These are phyloP conservation scores for Diaporthe nobilis DNA, from an alignment of 2,329 filamentous ascomycete species.

Conservation along the genomic window DNA sequence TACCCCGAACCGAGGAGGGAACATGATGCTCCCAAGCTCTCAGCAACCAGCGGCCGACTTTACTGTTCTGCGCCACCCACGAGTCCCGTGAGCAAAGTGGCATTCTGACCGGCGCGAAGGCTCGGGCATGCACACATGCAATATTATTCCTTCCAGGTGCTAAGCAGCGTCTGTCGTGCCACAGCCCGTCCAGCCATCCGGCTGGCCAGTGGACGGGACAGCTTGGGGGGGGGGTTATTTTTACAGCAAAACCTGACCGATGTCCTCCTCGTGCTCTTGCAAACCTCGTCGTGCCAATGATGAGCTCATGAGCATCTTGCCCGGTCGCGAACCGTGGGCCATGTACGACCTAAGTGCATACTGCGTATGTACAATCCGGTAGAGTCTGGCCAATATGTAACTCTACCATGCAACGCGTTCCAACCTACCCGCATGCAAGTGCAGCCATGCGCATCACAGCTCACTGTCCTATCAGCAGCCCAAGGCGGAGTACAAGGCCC, in stretches of 20 bases:
- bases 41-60: not conserved
- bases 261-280: not conserved
- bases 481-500: not conserved
- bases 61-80: not conserved
- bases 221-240: not conserved
- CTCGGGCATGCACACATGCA: not conserved
- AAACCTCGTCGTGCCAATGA: not conserved
- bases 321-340: not conserved
- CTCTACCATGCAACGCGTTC: not conserved
- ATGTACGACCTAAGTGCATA: not conserved
- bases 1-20: not conserved
- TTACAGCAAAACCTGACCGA: not conserved
- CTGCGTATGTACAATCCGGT: not conserved
- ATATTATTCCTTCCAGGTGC: not conserved
- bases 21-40: not conserved
- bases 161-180: not conserved
- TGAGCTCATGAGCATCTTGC: not conserved
- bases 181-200: not conserved
- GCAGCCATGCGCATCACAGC: not conserved
- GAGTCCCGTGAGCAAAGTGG: not conserved
- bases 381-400: not conserved
- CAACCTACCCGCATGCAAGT: slow-evolving; percentile 20
- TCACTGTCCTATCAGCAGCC: slow-evolving; percentile 15
- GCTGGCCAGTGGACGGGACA: not conserved
- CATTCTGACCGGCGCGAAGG: not conserved